Evolutionary conservation across 768 basidiomycete genomes (phyloP).

Genomic region (Crassisporium funariophilum): DNA sequence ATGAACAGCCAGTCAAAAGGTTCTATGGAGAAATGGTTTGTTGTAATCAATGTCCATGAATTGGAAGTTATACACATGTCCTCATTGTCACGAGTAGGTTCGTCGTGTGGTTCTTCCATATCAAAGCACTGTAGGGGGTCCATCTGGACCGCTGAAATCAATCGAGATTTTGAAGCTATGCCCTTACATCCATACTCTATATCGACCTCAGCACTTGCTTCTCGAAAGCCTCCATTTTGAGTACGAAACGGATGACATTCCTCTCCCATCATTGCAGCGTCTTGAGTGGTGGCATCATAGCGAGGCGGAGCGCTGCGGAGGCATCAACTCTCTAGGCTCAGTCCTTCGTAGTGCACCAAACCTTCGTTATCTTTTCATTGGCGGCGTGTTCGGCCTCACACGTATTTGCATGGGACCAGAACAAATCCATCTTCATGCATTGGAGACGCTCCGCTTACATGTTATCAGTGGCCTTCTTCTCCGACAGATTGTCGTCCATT

Average conservation of each 20-base stretch:
- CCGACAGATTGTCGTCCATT: constrained; percentile 44
- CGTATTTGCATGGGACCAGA: constrained; percentile 22
- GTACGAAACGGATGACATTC: constrained; percentile 48
- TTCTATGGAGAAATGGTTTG: constrained; percentile 34
- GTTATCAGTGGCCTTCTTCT: constrained; percentile 53
- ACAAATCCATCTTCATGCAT: constrained; percentile 40
- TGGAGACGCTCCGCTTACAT: constrained; percentile 57
- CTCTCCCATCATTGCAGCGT: constrained; percentile 54
- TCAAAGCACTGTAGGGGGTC: constrained; percentile 46
- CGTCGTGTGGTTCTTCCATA: constrained; percentile 64
- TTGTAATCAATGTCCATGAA: constrained; percentile 2
- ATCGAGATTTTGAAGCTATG: constrained; percentile 53
- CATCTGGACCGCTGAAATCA: constrained; percentile 32
- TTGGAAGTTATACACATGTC: constrained; percentile 6
- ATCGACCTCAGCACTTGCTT: constrained; percentile 43
- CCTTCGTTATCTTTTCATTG: constrained; percentile 59
- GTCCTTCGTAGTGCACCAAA: constrained; percentile 57
- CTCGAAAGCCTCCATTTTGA: constrained; percentile 46
- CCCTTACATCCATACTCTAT: constrained; percentile 53
- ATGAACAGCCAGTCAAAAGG: constrained; percentile 20
- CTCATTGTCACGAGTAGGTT: constrained; percentile 36
- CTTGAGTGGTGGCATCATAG: constrained; percentile 71
- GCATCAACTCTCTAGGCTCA: constrained; percentile 60
- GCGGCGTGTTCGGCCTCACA: constrained; percentile 41
- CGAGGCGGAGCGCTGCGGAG: constrained; percentile 61